Evolutionary conservation across 2,329 filamentous ascomycete genomes (phyloP).

Genomic region (Pseudophaeomoniella oleicola): DNA sequence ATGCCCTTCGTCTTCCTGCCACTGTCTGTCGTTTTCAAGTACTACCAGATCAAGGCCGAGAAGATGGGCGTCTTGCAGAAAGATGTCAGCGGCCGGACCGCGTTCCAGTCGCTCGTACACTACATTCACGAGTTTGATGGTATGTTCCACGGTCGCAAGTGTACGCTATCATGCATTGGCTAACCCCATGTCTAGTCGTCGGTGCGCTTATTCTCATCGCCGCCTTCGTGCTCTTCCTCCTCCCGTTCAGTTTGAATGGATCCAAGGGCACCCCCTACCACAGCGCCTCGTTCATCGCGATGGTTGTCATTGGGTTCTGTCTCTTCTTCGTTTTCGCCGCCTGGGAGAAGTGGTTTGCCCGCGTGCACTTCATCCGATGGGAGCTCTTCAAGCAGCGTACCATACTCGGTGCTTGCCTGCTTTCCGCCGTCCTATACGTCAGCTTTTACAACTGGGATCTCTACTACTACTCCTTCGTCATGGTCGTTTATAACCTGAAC

Average conservation of each 20-base stretch:
- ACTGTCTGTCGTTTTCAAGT: constrained; percentile 34
- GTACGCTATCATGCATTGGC: constrained; percentile 14
- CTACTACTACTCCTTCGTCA: constrained; percentile 38
- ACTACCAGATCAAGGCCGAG: constrained; percentile 40
- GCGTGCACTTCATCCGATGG: constrained; percentile 40
- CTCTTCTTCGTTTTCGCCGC: constrained; percentile 38
- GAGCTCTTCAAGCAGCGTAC: constrained; percentile 34
- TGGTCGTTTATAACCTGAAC: constrained; percentile 32
- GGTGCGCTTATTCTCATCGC: constrained; percentile 46
- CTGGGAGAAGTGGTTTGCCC: constrained; percentile 40
- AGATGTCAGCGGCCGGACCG: constrained; percentile 20
- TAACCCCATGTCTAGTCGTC: constrained; percentile 24
- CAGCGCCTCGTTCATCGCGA: constrained; percentile 31
- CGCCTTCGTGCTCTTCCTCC: constrained; percentile 49
- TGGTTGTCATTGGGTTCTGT: constrained; percentile 38
- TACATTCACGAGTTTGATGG: constrained; percentile 42
- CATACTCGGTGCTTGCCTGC: constrained; percentile 8
- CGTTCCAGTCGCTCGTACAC: constrained; percentile 28
- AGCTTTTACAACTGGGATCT: constrained; percentile 27
- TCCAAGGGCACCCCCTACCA: constrained; percentile 25
- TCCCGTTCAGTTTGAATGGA: constrained; percentile 47
- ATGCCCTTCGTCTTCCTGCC: constrained; percentile 40
- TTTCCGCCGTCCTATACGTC: constrained; percentile 10
- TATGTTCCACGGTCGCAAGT: constrained; percentile 4
- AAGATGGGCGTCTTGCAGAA: constrained; percentile 33